Conservation (phyloP, 2,329 filamentous ascomycete species). For the Orbilia brochopaga region DNA sequence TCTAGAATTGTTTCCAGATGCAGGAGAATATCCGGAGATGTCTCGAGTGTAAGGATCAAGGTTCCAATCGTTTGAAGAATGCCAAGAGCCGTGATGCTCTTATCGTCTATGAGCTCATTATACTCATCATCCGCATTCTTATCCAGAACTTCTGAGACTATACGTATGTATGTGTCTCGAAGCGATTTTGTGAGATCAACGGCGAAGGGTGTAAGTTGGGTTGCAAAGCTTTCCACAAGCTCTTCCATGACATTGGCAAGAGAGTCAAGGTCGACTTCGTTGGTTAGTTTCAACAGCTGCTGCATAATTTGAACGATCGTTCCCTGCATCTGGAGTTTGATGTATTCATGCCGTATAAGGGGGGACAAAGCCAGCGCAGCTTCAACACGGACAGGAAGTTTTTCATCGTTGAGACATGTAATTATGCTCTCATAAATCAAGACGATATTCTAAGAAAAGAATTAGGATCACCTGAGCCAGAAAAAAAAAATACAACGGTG, state of each 20-base stretch:
- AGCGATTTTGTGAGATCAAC: conserved; percentile 95
- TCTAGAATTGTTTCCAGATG: conserved; percentile 95
- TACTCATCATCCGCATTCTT: conserved; percentile 81
- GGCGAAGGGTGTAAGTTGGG: conserved; percentile 93
- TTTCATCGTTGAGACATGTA: conserved; percentile 94
- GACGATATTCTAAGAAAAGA: conserved; percentile 71
- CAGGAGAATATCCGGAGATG: conserved; percentile 90
- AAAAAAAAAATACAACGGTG: not conserved
- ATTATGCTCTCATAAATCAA: conserved; percentile 96
- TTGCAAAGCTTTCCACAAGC: conserved; percentile 98
- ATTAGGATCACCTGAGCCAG: conserved; percentile 11
- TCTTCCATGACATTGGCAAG: conserved; percentile 99
- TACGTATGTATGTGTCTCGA: conserved; percentile 92
- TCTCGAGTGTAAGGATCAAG: conserved; percentile 93
- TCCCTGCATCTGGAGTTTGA: conserved; percentile 92
- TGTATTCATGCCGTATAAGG: conserved; percentile 91
- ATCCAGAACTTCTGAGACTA: conserved; percentile 87
- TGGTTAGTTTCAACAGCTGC: conserved; percentile 92
- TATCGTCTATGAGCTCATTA: conserved; percentile 87
- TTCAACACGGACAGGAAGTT: conserved; percentile 89
- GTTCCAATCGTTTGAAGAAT: conserved; percentile 98
- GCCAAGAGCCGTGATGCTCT: conserved; percentile 95
- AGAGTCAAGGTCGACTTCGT: conserved; percentile 96
- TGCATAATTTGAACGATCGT: conserved; percentile 99
- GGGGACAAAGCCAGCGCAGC: conserved; percentile 93